These are phyloP conservation scores for Abrus precatorius DNA, from an alignment of 306 rosid genomes.

Conservation along the genomic window DNA sequence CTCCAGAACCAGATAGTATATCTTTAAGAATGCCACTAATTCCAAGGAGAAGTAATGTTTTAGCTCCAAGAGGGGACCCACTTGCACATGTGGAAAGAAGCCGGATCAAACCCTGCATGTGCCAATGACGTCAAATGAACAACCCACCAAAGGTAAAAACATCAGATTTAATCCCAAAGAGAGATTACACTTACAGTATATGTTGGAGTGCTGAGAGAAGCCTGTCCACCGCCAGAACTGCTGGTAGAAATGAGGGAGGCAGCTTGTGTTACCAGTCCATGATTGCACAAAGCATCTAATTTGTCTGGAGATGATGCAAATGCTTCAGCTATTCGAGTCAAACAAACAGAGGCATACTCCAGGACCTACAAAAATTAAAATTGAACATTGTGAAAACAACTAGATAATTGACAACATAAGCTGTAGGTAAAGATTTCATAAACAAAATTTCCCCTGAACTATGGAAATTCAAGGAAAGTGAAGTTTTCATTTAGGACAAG, in stretches of 20 bases:
- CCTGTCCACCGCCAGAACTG: slow-evolving; percentile 92
- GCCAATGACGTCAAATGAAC: slow-evolving; percentile 43
- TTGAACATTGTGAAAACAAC: slow-evolving; percentile 14
- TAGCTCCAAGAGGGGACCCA: slow-evolving; percentile 89
- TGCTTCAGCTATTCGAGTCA: slow-evolving; percentile 95
- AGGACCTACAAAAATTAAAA: slow-evolving; percentile 67
- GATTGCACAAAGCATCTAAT: slow-evolving; percentile 85
- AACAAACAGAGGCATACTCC: slow-evolving; percentile 93
- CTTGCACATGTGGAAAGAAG: slow-evolving; percentile 95
- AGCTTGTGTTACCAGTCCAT: slow-evolving; percentile 91
- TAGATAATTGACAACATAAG: slow-evolving; percentile 2
- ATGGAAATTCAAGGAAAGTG: neutral
- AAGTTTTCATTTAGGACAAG: slow-evolving; percentile 10
- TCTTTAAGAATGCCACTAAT: slow-evolving; percentile 93
- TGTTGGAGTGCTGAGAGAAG: slow-evolving; percentile 88
- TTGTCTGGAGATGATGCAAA: slow-evolving; percentile 91
- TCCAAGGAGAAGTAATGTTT: slow-evolving; percentile 85
- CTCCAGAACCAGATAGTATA: slow-evolving; percentile 79
- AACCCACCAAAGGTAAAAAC: slow-evolving; percentile 4
- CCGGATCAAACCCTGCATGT: slow-evolving; percentile 85
- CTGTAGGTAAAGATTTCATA: neutral
- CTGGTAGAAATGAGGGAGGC: slow-evolving; percentile 88
- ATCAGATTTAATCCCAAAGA: slow-evolving; percentile 18
- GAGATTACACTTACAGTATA: slow-evolving; percentile 73
- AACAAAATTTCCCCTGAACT: slow-evolving; percentile 1